These are phyloP conservation scores for Barbatosphaeria neglecta DNA, from an alignment of 495 filamentous ascomycete genomes.

Conservation along the genomic window DNA sequence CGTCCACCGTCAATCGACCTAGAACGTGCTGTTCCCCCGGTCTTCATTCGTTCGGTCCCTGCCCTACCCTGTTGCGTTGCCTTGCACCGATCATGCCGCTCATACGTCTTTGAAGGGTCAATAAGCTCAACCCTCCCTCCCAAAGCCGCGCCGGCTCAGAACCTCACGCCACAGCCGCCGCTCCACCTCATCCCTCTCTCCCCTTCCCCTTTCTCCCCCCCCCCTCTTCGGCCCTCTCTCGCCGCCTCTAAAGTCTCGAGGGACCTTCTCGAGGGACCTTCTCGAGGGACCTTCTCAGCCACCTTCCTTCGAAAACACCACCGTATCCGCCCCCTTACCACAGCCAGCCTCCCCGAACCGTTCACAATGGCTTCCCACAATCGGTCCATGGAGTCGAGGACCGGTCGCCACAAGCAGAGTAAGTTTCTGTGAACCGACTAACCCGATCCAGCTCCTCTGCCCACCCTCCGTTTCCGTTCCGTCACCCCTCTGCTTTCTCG, in stretches of 20 bases:
- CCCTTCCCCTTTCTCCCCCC: background rate
- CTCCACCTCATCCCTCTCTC: background rate
- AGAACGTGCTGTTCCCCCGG: background rate
- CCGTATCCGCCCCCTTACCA: background rate
- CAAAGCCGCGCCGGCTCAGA: background rate
- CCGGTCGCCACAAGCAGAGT: constrained; percentile 69
- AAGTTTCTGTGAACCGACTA: constrained; percentile 32
- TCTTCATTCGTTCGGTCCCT: constrained; percentile 10
- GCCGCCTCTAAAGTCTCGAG: background rate
- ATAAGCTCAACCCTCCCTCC: constrained; percentile 1
- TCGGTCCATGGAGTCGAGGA: constrained; percentile 67
- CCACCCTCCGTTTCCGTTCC: no score
- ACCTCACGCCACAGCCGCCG: background rate
- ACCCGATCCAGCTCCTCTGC: constrained; percentile 4
- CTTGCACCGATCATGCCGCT: constrained; percentile 1
- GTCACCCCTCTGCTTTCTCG: constrained; percentile 1
- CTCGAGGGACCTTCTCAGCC: constrained; percentile 5
- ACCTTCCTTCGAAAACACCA: background rate
- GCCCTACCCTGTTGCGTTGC: constrained; percentile 4
- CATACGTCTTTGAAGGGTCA: constrained; percentile 1
- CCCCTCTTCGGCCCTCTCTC: no score
- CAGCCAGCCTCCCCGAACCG: background rate
- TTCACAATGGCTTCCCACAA: constrained; percentile 27
- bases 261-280: background rate
- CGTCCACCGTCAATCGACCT: background rate